Base-by-base conservation (phyloP, 1,139 yeast genomes). In the Candida anutae region DNA sequence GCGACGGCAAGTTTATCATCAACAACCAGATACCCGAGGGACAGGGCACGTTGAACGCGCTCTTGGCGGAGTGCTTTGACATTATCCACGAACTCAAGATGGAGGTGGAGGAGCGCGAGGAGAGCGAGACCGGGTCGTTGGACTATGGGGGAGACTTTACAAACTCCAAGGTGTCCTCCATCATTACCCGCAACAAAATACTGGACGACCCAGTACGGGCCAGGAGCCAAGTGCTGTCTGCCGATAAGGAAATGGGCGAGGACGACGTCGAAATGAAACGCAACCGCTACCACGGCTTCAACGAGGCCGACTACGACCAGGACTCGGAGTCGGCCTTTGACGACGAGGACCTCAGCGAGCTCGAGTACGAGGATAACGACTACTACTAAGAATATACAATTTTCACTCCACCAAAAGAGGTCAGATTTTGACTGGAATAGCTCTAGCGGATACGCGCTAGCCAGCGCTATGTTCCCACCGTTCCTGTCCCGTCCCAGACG, bases 1-100 rank as follows among this genome's bases (percentile, higher is more conserved):
- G 63, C 13, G 97, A 90, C 50, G 98, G 98, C 19, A 88, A 83
- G 59, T 90, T 90, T 46, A 75, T 82, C 47, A 81, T 85, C 20
- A 85, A 84, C 38, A 83, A 77, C 30, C 82, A 83, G 38, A 79
- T 88, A 22, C 98, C 98, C 5, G 96, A 90, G 53, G 98, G 98
- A 10, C 98, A 90, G 55, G 97, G 95, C 8, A 78, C 94, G 22
- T 65, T 90, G 37, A 87, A 79, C 51, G 95, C 95, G 1, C 58
- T 90, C 37, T 62, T 90, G 28, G 93, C 95, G 3, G 97, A 88
- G 53, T 88, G 97, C 53, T 90, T 85, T 50, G 98, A 90, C 53
- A 80, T 88, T 33, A 67, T 84, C 31, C 88, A 90, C 50, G 98
- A 90, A 55, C 64, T 90, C 46, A 81, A 85, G 48, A 80, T 84